These are phyloP conservation scores for Pseudopediastrum boryanum DNA, from an alignment of 139 green algal genomes.

Conservation along the genomic window DNA sequence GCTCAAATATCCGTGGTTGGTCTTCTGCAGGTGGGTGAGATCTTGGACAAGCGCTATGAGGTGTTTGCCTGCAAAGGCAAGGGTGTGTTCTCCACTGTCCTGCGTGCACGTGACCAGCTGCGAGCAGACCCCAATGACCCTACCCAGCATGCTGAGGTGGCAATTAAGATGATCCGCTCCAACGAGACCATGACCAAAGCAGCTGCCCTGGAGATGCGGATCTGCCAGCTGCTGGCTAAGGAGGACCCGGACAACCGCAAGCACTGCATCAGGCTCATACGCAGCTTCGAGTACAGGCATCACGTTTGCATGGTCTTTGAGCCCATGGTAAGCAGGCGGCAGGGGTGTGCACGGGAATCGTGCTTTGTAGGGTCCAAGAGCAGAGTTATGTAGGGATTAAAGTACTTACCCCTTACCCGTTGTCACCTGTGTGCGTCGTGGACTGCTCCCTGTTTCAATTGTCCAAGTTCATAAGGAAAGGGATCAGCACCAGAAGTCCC, in stretches of 20 bases:
- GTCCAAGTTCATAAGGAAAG: too few species aligned
- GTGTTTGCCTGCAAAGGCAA: slow-evolving; percentile 77
- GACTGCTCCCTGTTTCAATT: too few species aligned
- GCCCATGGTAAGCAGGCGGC: slow-evolving; percentile 68
- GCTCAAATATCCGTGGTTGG: too few species aligned
- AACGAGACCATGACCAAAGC: slow-evolving; percentile 93
- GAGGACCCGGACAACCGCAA: slow-evolving; percentile 86
- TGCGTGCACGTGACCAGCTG: slow-evolving; percentile 83
- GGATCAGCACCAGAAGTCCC: too few species aligned
- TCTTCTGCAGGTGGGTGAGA: slow-evolving; percentile 87
- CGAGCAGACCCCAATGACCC: background rate
- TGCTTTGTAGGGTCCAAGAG: too few species aligned
- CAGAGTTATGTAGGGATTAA: too few species aligned
- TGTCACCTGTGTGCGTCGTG: too few species aligned
- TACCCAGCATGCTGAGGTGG: slow-evolving; percentile 62
- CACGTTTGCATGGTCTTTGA: slow-evolving; percentile 98
- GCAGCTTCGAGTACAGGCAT: slow-evolving; percentile 92
- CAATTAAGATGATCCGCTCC: slow-evolving; percentile 84
- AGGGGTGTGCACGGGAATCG: too few species aligned
- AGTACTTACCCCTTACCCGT: too few species aligned
- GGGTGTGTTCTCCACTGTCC: slow-evolving; percentile 95
- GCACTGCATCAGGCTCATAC: slow-evolving; percentile 90
- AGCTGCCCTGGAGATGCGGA: slow-evolving; percentile 42
- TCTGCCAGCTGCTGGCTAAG: slow-evolving; percentile 62
- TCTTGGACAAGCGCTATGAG: slow-evolving; percentile 86